Conservation (phyloP, 345 rosid genomes). For the Populus euphratica region DNA sequence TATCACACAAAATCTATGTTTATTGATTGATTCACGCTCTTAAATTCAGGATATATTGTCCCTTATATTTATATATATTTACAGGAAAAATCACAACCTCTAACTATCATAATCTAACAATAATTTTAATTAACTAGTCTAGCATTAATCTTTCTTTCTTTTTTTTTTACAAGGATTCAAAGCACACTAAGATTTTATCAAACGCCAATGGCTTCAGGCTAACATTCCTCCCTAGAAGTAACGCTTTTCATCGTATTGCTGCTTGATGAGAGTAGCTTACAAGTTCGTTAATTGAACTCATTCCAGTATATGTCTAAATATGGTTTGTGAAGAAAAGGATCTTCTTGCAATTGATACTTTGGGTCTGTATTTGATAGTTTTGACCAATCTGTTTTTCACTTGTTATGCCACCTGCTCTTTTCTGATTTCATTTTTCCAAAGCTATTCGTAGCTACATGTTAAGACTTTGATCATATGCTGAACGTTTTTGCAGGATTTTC, state of each 20-base stretch:
- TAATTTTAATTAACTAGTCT: too few species aligned
- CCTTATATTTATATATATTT: too few species aligned
- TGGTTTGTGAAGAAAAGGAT: constrained; percentile 39
- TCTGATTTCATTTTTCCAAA: not conserved
- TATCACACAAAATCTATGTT: too few species aligned
- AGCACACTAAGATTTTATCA: too few species aligned
- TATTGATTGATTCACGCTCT: too few species aligned
- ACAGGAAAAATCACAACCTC: too few species aligned
- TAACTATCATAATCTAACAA: too few species aligned
- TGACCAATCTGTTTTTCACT: not conserved
- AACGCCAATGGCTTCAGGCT: not conserved
- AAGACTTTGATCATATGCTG: not conserved
- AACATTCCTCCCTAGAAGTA: not conserved
- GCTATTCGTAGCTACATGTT: not conserved
- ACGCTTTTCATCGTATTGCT: not conserved
- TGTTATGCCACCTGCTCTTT: not conserved
- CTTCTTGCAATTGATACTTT: constrained; percentile 62
- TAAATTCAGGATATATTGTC: too few species aligned
- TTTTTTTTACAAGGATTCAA: too few species aligned
- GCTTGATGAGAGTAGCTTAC: not conserved
- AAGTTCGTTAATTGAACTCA: not conserved
- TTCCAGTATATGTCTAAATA: constrained; percentile 39
- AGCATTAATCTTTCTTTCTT: too few species aligned
- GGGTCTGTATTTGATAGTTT: constrained; percentile 33
- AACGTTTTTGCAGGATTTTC: constrained; percentile 41